These are phyloP conservation scores for Xylaria grammica DNA, from an alignment of 495 filamentous ascomycete genomes.

Conservation along the genomic window DNA sequence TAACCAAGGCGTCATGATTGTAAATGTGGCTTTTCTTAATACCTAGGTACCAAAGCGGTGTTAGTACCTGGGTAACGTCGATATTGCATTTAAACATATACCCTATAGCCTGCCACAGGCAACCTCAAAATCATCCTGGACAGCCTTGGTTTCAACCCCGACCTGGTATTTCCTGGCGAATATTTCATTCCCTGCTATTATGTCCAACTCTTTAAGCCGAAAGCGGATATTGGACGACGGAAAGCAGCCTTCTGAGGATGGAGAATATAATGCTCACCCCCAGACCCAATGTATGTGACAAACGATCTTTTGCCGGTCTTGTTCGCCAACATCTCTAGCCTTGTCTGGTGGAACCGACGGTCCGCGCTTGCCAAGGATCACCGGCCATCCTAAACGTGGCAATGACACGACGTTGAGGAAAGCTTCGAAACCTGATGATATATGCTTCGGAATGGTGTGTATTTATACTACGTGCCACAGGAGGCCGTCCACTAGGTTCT, in stretches of 20 bases:
- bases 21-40: too few relatives aligned
- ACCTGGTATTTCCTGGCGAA: too few relatives aligned
- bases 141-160: neutral
- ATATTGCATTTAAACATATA: too few relatives aligned
- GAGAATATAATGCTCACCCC: neutral
- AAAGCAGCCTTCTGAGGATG: neutral
- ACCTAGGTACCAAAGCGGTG: too few relatives aligned
- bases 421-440: neutral
- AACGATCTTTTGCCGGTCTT: neutral
- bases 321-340: neutral
- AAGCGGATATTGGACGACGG: neutral
- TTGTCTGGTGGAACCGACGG: neutral
- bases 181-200: neutral
- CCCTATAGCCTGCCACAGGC: too few relatives aligned
- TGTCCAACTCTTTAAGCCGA: neutral
- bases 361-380: neutral
- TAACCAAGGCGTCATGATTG: too few relatives aligned
- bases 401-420: neutral
- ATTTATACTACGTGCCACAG: neutral
- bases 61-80: too few relatives aligned
- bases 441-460: constrained; percentile 9
- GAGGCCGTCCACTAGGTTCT: neutral
- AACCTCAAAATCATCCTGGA: too few relatives aligned
- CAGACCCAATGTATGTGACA: neutral
- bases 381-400: neutral